Conservation (phyloP, 2,329 filamentous ascomycete genomes). For the Pseudonectria buxi region DNA sequence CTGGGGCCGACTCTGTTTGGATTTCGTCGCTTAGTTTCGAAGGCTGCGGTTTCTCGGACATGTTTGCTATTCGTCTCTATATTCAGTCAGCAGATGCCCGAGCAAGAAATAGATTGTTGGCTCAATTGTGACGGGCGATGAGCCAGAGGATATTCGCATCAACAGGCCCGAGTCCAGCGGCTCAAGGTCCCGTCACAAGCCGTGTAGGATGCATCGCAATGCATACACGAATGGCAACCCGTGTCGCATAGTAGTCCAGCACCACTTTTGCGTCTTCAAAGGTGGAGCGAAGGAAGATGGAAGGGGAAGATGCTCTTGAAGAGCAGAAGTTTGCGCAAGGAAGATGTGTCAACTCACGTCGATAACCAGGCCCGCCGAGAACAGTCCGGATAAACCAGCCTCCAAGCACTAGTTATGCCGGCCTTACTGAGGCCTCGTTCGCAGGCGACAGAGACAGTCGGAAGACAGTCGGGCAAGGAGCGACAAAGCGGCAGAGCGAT, state of each 20-base stretch:
- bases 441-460: slow-evolving; percentile 12
- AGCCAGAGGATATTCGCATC: no score
- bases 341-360: slow-evolving; percentile 19
- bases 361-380: slow-evolving; percentile 14
- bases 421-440: slow-evolving; percentile 19
- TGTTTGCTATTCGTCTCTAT: slow-evolving; percentile 21
- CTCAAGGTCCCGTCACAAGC: no score
- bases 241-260: no score
- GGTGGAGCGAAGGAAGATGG: no score
- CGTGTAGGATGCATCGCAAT: no score
- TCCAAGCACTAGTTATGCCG: slow-evolving; percentile 20
- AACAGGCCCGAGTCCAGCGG: no score
- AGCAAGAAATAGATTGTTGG: slow-evolving; percentile 1
- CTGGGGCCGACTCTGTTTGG: slow-evolving; percentile 28
- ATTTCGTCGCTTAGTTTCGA: slow-evolving; percentile 23
- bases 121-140: slow-evolving; percentile 3
- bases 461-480: slow-evolving; percentile 5
- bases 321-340: slow-evolving; percentile 6
- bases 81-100: slow-evolving; percentile 13
- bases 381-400: slow-evolving; percentile 17
- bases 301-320: slow-evolving; percentile 4
- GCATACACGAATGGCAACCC: no score
- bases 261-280: no score
- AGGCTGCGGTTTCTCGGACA: slow-evolving; percentile 27
- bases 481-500: slow-evolving; percentile 5